phyloP scores from a whole-genome alignment of 2,329 filamentous ascomycete genomes.

The Stachybotrys chlorohalonatus region DNA sequence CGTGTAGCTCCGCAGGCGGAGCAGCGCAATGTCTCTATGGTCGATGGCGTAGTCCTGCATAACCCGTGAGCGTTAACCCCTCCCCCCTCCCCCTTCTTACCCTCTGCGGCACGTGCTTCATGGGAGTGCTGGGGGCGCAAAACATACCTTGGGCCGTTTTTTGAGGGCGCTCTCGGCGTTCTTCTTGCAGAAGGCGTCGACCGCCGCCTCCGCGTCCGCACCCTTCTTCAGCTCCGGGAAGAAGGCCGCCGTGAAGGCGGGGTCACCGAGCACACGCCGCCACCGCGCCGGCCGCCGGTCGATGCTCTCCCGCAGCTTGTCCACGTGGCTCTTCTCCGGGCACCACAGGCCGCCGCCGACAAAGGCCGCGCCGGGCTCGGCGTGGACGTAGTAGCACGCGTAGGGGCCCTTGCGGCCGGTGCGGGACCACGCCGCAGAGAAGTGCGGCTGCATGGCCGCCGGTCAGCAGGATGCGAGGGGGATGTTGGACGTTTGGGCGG shows the following conservation, averaged over 20 bases:
- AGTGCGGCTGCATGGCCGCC: slow-evolving; percentile 51
- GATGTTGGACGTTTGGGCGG: slow-evolving; percentile 1
- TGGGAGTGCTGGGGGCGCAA: neutral
- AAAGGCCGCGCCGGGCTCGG: slow-evolving; percentile 63
- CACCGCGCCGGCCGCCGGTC: slow-evolving; percentile 63
- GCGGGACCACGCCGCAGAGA: slow-evolving; percentile 78
- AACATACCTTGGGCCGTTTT: slow-evolving; percentile 70
- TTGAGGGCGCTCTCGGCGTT: slow-evolving; percentile 74
- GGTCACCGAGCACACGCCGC: slow-evolving; percentile 55
- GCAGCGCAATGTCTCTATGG: slow-evolving; percentile 69
- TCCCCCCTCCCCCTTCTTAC: too few relatives aligned
- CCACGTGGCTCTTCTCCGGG: slow-evolving; percentile 59
- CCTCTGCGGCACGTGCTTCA: neutral
- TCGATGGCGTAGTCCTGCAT: slow-evolving; percentile 62
- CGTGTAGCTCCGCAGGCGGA: slow-evolving; percentile 74
- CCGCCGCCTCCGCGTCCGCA: slow-evolving; percentile 38
- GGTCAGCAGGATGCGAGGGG: neutral
- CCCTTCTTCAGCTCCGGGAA: slow-evolving; percentile 33
- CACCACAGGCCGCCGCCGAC: slow-evolving; percentile 78
- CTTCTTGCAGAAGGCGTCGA: slow-evolving; percentile 60
- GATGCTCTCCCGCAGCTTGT: slow-evolving; percentile 62
- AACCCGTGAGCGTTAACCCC: neutral
- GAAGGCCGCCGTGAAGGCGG: slow-evolving; percentile 54
- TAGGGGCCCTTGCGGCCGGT: slow-evolving; percentile 83
- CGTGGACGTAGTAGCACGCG: slow-evolving; percentile 81